Evolutionary conservation across 345 rosid species (phyloP).

Genomic region (Hirschfeldia incana): DNA sequence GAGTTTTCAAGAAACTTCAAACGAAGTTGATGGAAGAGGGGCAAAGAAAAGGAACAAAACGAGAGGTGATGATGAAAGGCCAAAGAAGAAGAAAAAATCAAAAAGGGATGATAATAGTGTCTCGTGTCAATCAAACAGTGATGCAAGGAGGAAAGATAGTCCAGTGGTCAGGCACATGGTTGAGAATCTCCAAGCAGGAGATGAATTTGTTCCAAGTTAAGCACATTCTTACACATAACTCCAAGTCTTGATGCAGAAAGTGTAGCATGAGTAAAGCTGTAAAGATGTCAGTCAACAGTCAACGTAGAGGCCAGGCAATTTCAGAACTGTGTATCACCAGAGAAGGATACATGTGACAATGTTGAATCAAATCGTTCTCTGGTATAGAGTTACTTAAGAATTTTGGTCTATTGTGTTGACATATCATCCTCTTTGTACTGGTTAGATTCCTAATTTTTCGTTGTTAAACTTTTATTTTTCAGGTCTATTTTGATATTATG

Average conservation of each 20-base stretch:
- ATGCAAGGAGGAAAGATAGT: not conserved
- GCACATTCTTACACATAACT: not conserved
- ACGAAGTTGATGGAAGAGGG: not conserved
- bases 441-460: not conserved
- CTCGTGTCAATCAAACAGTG: not conserved
- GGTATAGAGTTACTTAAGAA: no score
- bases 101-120: not conserved
- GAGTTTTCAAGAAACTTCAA: no score
- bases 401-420: not conserved
- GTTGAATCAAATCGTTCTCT: not conserved
- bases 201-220: not conserved
- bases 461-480: slow-evolving; percentile 20
- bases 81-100: not conserved
- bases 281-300: no score
- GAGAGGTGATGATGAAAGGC: not conserved
- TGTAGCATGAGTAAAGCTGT: not conserved
- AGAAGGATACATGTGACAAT: no score
- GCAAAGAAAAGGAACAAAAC: not conserved
- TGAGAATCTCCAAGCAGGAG: not conserved
- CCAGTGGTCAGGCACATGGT: not conserved
- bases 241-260: not conserved
- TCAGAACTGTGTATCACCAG: no score
- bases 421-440: not conserved
- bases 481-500: slow-evolving; percentile 98
- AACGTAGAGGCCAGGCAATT: no score